phyloP scores from a whole-genome alignment of 2,329 filamentous ascomycete species.

The Colletotrichum australisinense region DNA sequence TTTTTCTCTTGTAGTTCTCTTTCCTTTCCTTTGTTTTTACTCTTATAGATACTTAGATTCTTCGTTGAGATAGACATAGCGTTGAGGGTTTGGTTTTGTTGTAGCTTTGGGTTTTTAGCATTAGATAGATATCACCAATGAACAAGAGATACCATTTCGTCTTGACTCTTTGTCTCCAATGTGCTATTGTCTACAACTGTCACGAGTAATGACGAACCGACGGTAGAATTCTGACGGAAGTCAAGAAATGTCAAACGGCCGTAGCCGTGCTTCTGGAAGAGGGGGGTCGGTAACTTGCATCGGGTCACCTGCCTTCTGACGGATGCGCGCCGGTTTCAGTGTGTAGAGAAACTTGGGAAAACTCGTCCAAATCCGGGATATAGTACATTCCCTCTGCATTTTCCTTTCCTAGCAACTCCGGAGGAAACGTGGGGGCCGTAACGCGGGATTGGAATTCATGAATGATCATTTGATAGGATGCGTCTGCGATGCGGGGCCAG shows the following conservation, averaged over 20 bases:
- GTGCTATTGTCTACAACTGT: background rate
- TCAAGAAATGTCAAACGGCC: background rate
- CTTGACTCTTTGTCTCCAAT: background rate
- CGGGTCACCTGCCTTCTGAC: background rate
- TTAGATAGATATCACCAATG: background rate
- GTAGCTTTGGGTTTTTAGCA: background rate
- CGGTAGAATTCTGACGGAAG: background rate
- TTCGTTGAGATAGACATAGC: background rate
- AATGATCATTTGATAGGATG: too few species aligned
- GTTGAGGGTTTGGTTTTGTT: background rate
- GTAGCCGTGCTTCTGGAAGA: background rate
- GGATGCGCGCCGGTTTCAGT: background rate
- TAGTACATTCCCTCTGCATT: too few species aligned
- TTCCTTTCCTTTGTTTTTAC: background rate
- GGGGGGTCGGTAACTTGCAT: background rate
- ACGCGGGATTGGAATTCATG: too few species aligned
- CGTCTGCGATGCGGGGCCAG: too few species aligned
- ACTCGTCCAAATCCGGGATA: background rate
- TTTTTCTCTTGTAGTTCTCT: background rate
- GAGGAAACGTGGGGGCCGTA: background rate
- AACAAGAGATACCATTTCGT: background rate
- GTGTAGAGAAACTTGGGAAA: too few species aligned
- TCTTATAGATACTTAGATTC: background rate
- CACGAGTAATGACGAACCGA: too few species aligned
- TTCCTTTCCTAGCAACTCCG: background rate